These are phyloP conservation scores for Backusella liffmaniae DNA, from an alignment of 192 early-diverging fungal species.

Conservation along the genomic window DNA sequence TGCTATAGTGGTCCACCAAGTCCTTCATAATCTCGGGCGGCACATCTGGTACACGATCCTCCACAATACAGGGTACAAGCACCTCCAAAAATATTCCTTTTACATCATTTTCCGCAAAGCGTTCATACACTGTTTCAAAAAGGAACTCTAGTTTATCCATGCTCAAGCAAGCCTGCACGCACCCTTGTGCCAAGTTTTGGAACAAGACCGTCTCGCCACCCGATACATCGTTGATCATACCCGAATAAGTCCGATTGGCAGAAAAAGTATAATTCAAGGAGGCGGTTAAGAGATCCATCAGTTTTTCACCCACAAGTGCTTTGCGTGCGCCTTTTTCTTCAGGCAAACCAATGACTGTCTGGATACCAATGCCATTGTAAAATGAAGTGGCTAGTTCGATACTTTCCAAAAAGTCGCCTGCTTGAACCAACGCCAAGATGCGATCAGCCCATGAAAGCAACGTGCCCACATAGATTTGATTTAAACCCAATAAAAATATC, in stretches of 20 bases:
- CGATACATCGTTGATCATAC: constrained; percentile 36
- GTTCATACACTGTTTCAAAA: constrained; percentile 56
- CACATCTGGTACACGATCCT: constrained; percentile 48
- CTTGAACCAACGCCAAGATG: constrained; percentile 51
- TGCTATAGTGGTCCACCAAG: constrained; percentile 50
- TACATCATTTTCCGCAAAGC: constrained; percentile 44
- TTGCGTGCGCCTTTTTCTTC: constrained; percentile 53
- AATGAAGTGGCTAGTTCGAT: constrained; percentile 57
- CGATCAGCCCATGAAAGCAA: constrained; percentile 59
- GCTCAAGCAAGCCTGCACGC: constrained; percentile 55
- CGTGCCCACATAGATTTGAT: constrained; percentile 51
- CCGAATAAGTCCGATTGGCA: constrained; percentile 41
- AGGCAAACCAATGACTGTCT: constrained; percentile 59
- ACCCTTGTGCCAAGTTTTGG: constrained; percentile 46
- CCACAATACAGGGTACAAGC: constrained; percentile 52
- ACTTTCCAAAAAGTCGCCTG: constrained; percentile 56
- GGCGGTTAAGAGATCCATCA: constrained; percentile 51
- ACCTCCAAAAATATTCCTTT: constrained; percentile 52
- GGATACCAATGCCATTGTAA: constrained; percentile 54
- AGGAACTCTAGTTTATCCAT: constrained; percentile 52
- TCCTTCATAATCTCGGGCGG: constrained; percentile 61
- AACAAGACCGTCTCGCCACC: constrained; percentile 43
- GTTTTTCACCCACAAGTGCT: constrained; percentile 50
- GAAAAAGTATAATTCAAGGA: constrained; percentile 59
- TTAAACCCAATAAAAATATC: constrained; percentile 57